Evolutionary conservation across 2,329 filamentous ascomycete species (phyloP).

Genomic region (Endoconidiophora polonica): DNA sequence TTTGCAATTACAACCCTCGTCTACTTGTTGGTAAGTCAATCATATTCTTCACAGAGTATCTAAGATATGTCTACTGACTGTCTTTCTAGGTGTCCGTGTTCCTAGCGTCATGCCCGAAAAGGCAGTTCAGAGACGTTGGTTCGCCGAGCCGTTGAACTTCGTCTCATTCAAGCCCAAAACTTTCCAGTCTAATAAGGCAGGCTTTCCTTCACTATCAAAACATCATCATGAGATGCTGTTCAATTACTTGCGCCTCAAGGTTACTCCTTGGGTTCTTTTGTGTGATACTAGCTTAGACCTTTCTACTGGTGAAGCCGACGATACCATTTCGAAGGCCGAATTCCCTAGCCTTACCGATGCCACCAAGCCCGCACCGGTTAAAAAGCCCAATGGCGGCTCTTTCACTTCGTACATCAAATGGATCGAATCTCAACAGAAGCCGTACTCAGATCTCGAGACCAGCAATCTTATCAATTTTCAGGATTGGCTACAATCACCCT

Average conservation of each 20-base stretch:
- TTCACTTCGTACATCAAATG: constrained; percentile 70
- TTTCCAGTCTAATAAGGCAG: constrained; percentile 44
- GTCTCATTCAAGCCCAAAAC: constrained; percentile 35
- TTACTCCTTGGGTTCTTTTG: constrained; percentile 45
- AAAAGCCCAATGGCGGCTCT: constrained; percentile 19
- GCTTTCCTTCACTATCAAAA: constrained; percentile 44
- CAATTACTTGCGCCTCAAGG: constrained; percentile 47
- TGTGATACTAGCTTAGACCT: constrained; percentile 39
- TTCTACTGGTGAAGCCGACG: constrained; percentile 13
- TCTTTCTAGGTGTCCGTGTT: constrained; percentile 21
- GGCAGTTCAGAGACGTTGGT: constrained; percentile 49
- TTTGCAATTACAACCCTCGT: constrained; percentile 71
- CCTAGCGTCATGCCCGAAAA: constrained; percentile 42
- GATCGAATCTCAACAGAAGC: constrained; percentile 65
- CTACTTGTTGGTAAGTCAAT: constrained; percentile 62
- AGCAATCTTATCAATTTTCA: constrained; percentile 47
- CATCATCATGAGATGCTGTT: constrained; percentile 45
- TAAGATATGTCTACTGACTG: not conserved
- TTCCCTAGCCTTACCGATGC: constrained; percentile 61
- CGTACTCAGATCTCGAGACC: constrained; percentile 34
- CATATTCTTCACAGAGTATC: not conserved
- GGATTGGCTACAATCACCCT: constrained; percentile 85
- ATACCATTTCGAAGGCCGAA: constrained; percentile 27
- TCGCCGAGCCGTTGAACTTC: constrained; percentile 49
- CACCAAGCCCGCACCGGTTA: constrained; percentile 21